Conservation (phyloP, 139 green algal species). For the Eudorina sp. region DNA sequence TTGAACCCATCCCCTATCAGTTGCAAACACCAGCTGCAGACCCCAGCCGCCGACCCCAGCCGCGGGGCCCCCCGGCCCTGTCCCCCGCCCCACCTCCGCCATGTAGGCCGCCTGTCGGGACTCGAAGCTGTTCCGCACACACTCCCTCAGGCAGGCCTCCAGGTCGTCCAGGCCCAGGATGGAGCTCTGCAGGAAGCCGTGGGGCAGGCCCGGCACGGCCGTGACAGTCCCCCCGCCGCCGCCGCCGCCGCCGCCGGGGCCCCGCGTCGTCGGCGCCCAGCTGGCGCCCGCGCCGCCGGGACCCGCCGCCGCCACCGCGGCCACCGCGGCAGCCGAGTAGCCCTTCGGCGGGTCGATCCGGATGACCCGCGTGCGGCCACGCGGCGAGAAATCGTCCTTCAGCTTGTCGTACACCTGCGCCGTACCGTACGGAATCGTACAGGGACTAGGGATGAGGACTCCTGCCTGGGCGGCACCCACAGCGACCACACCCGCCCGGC, state of each 20-base stretch:
- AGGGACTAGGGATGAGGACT: no score
- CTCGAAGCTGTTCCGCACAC: constrained; percentile 82
- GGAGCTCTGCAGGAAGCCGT: background rate
- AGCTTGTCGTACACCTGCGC: constrained; percentile 79
- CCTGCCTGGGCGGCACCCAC: no score
- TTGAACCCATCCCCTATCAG: no score
- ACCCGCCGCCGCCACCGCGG: background rate
- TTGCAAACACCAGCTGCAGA: no score
- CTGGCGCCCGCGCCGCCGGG: background rate
- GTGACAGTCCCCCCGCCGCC: background rate
- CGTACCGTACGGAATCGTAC: background rate
- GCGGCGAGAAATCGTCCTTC: constrained; percentile 73
- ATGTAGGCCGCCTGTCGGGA: constrained; percentile 81
- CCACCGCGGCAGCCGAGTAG: constrained; percentile 13
- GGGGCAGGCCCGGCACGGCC: background rate
- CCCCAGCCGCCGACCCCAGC: no score
- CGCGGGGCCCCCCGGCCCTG: constrained; percentile 63
- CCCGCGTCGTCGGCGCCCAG: background rate
- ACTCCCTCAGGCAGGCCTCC: constrained; percentile 72
- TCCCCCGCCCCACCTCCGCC: constrained; percentile 71
- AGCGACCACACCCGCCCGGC: no score
- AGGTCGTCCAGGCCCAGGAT: constrained; percentile 75
- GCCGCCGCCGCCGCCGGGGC: background rate
- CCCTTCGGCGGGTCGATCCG: constrained; percentile 43
- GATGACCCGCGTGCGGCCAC: constrained; percentile 36